A percentile compares a stretch with the other conserved stretches of the same genome.
These are phyloP conservation scores for Phaeomoniella chlamydospora DNA, from an alignment of 2,329 filamentous ascomycete genomes.

Conservation along the genomic window DNA sequence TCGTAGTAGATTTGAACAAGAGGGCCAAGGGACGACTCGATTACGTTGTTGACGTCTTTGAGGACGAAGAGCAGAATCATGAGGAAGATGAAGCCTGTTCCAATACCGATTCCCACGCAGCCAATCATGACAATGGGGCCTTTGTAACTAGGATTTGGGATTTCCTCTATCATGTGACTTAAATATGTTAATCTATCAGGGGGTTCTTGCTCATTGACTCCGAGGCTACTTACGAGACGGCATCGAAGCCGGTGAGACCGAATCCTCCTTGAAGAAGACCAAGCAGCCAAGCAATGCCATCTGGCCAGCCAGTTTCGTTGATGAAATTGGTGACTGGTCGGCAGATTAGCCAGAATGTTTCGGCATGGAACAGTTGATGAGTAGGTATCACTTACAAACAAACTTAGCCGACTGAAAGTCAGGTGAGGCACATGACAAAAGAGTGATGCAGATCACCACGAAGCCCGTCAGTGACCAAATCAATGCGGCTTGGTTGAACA, in stretches of 20 bases:
- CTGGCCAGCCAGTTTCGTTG: conserved; percentile 55
- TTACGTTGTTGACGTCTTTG: conserved; percentile 41
- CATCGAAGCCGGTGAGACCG: conserved; percentile 39
- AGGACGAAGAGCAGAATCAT: conserved; percentile 50
- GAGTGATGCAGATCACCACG: conserved; percentile 53
- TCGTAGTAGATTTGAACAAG: conserved; percentile 48
- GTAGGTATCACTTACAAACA: conserved; percentile 20
- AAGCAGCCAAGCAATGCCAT: conserved; percentile 40
- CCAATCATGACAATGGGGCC: conserved; percentile 54
- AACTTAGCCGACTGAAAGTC: conserved; percentile 49
- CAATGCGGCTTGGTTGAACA: conserved; percentile 54
- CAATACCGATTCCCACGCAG: conserved; percentile 47
- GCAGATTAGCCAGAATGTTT: no score
- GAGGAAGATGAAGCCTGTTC: conserved; percentile 49
- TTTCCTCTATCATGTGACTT: conserved; percentile 40
- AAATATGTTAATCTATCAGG: conserved; percentile 22
- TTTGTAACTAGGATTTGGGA: conserved; percentile 31
- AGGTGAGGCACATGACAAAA: conserved; percentile 51
- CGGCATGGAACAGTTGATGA: no score
- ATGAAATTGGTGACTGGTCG: conserved; percentile 39
- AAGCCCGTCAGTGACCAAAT: conserved; percentile 59
- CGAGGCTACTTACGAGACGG: conserved; percentile 22
- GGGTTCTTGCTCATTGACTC: conserved; percentile 5
- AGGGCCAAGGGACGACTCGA: conserved; percentile 40
- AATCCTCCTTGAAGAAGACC: conserved; percentile 36